These are phyloP conservation scores for Cytospora piceae DNA, from an alignment of 2,329 filamentous ascomycete genomes.

Conservation along the genomic window DNA sequence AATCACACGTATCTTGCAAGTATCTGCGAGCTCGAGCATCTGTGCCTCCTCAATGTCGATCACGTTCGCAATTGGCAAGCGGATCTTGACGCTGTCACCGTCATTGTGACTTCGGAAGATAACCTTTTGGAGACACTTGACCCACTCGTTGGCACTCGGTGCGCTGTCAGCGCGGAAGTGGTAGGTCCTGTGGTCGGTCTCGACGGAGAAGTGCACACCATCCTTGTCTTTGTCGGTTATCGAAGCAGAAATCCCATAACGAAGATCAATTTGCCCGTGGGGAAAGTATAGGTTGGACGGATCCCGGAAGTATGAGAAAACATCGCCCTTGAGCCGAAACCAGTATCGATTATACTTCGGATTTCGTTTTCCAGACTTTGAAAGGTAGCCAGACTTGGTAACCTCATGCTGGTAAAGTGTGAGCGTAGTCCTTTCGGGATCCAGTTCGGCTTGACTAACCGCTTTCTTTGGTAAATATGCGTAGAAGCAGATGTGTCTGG, in stretches of 20 bases:
- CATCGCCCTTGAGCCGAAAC: slow-evolving; percentile 91
- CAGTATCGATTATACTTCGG: slow-evolving; percentile 88
- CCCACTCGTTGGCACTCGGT: slow-evolving; percentile 93
- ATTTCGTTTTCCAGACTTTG: slow-evolving; percentile 86
- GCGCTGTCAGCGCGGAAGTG: slow-evolving; percentile 87
- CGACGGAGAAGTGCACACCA: slow-evolving; percentile 75
- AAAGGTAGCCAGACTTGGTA: slow-evolving; percentile 84
- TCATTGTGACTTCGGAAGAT: slow-evolving; percentile 97
- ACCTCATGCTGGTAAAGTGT: slow-evolving; percentile 62
- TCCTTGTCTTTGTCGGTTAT: slow-evolving; percentile 79
- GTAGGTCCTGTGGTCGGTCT: slow-evolving; percentile 81
- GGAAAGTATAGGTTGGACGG: slow-evolving; percentile 89
- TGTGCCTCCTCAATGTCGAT: slow-evolving; percentile 91
- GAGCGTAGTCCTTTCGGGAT: slow-evolving; percentile 4
- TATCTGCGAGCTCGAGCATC: slow-evolving; percentile 89
- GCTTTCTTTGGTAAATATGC: slow-evolving; percentile 95
- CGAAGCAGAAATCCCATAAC: slow-evolving; percentile 87
- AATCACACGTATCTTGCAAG: slow-evolving; percentile 89
- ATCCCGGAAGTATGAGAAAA: slow-evolving; percentile 86
- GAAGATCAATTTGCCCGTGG: slow-evolving; percentile 86
- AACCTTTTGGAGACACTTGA: slow-evolving; percentile 88
- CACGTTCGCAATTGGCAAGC: slow-evolving; percentile 83
- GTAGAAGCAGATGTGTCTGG: slow-evolving; percentile 94
- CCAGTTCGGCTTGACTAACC: slow-evolving; percentile 50
- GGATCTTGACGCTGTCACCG: slow-evolving; percentile 95